A percentile compares a stretch with the other conserved stretches of the same genome.
Evolutionary conservation across 305 asterid species (phyloP).

Genomic region (Fraxinus ornus): DNA sequence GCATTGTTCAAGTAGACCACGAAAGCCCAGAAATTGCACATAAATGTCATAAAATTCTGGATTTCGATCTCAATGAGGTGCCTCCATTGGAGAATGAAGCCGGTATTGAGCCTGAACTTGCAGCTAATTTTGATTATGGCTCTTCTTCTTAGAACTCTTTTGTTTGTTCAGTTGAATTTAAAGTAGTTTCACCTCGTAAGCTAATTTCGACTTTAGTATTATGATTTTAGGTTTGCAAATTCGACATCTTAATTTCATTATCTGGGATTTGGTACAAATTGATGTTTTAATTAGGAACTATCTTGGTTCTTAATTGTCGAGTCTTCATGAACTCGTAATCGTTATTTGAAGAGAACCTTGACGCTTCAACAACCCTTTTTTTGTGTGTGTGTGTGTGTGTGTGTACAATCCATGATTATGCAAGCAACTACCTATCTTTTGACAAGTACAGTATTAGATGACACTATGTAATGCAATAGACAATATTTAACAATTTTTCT

Average conservation of each 20-base stretch:
- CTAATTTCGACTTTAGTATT: neutral
- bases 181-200: neutral
- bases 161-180: neutral
- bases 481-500: neutral
- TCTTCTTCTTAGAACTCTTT: slow-evolving; percentile 1
- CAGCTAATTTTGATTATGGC: slow-evolving; percentile 8
- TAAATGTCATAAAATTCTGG: slow-evolving; percentile 22
- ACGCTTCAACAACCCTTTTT: neutral
- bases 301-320: neutral
- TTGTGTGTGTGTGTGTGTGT: too few relatives aligned
- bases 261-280: neutral
- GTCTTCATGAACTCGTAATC: neutral
- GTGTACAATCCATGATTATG: neutral
- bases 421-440: neutral
- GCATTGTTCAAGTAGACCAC: neutral
- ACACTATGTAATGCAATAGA: neutral
- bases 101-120: slow-evolving; percentile 11
- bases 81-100: slow-evolving; percentile 39
- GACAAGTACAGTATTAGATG: neutral
- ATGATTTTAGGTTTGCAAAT: neutral
- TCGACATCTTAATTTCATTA: neutral
- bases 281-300: neutral
- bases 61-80: slow-evolving; percentile 58
- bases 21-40: slow-evolving; percentile 19
- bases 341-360: neutral